A percentile compares a stretch with the other conserved stretches of the same genome.
Evolutionary conservation across 2,329 filamentous ascomycete species (phyloP).

Genomic region (Atkinsonella texensis): DNA sequence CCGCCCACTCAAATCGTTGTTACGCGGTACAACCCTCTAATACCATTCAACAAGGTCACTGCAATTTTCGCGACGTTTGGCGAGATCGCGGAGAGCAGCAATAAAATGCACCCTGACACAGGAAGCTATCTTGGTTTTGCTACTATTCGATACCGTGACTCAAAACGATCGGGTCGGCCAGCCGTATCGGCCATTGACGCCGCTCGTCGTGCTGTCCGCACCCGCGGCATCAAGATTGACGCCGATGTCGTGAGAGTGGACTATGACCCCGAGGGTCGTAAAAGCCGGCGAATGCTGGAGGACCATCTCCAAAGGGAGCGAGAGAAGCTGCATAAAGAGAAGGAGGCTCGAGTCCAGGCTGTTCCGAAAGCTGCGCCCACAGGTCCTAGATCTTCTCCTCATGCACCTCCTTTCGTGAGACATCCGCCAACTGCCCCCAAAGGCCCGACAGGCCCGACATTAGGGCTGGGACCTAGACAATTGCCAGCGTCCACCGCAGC

Average conservation of each 20-base stretch:
- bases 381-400: constrained; percentile 22
- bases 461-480: constrained; percentile 22
- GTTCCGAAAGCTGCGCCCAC: constrained; percentile 23
- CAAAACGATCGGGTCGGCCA: constrained; percentile 30
- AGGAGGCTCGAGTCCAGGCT: constrained; percentile 17
- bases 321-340: constrained; percentile 39
- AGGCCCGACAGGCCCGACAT: constrained; percentile 52
- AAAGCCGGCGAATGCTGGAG: constrained; percentile 68
- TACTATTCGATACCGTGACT: constrained; percentile 78
- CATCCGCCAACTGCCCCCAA: constrained; percentile 79
- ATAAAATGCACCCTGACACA: constrained; percentile 89
- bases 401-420: constrained; percentile 18
- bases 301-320: constrained; percentile 58
- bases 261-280: constrained; percentile 77
- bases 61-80: constrained; percentile 71
- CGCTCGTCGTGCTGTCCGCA: constrained; percentile 66
- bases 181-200: constrained; percentile 61
- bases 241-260: constrained; percentile 67
- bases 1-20: constrained; percentile 87
- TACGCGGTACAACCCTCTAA: constrained; percentile 89
- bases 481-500: neutral
- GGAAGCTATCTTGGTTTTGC: constrained; percentile 91
- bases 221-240: constrained; percentile 70
- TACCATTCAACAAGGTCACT: constrained; percentile 64
- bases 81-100: constrained; percentile 81